Percentiles rank a stretch among this genome's conserved stretches.
Conservation (phyloP, 495 filamentous ascomycete species). For the Aspergillus kassunensis region DNA sequence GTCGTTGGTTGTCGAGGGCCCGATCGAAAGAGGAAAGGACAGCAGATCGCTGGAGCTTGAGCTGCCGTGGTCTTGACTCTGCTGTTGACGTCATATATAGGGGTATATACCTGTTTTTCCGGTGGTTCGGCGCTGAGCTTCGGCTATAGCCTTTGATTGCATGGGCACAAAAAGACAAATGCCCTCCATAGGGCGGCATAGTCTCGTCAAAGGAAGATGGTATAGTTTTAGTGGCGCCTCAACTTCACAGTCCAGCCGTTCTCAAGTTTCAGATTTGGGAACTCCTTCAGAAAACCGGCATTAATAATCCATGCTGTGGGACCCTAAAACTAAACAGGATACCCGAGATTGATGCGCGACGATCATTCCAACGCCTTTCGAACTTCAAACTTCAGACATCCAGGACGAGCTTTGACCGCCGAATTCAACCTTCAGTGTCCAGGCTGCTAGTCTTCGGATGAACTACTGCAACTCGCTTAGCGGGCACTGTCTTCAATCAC, state of each 20-base stretch:
- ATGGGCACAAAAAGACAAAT: too few relatives aligned
- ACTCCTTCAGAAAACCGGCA: not conserved
- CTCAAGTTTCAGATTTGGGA: not conserved
- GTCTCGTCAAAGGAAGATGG: not conserved
- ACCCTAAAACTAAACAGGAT: not conserved
- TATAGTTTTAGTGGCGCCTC: not conserved
- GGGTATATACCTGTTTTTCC: not conserved
- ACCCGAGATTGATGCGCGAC: conserved; percentile 18
- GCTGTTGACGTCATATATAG: conserved; percentile 1
- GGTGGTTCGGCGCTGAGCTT: not conserved
- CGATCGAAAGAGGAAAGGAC: conserved; percentile 8
- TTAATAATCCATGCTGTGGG: not conserved
- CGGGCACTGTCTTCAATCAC: conserved; percentile 5
- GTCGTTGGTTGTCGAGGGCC: not conserved
- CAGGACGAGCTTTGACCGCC: conserved; percentile 21
- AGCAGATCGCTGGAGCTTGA: conserved; percentile 6
- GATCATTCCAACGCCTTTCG: conserved; percentile 27
- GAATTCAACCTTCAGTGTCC: not conserved
- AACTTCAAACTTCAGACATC: conserved; percentile 12
- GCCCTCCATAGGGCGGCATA: too few relatives aligned
- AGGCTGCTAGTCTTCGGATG: conserved; percentile 12
- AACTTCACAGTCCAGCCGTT: not conserved
- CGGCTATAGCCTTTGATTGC: not conserved
- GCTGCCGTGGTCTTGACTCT: not conserved
- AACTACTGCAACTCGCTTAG: conserved; percentile 27